Percentiles rank a stretch among this genome's conserved stretches.
These are phyloP conservation scores for Clonostachys chloroleuca DNA, from an alignment of 2,329 filamentous ascomycete species.

Conservation along the genomic window DNA sequence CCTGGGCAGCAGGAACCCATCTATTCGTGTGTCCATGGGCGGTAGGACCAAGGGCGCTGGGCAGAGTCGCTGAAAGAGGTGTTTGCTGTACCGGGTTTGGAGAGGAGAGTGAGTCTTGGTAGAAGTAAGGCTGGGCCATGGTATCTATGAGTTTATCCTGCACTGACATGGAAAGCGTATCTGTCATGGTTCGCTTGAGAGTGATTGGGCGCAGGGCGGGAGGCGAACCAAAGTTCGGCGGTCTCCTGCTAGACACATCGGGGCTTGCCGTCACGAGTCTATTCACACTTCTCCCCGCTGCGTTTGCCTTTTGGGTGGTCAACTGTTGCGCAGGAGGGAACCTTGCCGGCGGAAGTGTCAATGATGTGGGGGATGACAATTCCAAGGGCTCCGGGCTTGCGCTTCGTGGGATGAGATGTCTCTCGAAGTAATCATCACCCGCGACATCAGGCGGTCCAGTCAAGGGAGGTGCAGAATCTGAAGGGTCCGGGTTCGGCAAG, in stretches of 20 bases:
- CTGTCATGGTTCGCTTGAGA: conserved; percentile 84
- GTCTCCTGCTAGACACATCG: conserved; percentile 44
- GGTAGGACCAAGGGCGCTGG: conserved; percentile 46
- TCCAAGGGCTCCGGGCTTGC: conserved; percentile 37
- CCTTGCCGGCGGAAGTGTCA: conserved; percentile 6
- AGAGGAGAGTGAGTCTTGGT: conserved; percentile 37
- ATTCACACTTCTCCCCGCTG: conserved; percentile 34
- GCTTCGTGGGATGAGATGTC: conserved; percentile 61
- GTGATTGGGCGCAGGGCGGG: conserved; percentile 57
- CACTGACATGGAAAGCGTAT: conserved; percentile 68
- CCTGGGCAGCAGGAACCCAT: conserved; percentile 87
- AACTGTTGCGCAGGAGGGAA: conserved; percentile 5
- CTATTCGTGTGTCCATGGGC: conserved; percentile 87
- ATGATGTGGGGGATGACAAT: neutral
- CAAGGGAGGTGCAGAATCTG: conserved; percentile 51
- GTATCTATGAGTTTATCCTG: conserved; percentile 83
- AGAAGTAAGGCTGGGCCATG: conserved; percentile 71
- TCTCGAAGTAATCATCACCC: conserved; percentile 80
- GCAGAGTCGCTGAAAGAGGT: conserved; percentile 31
- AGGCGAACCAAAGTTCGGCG: conserved; percentile 28
- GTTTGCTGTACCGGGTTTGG: conserved; percentile 33
- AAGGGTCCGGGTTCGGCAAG: conserved; percentile 41
- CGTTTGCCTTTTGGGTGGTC: conserved; percentile 30
- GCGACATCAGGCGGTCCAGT: conserved; percentile 70
- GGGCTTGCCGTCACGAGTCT: conserved; percentile 45